phyloP scores from a whole-genome alignment of 2,329 filamentous ascomycete genomes.

The Pezicula rhizophila region DNA sequence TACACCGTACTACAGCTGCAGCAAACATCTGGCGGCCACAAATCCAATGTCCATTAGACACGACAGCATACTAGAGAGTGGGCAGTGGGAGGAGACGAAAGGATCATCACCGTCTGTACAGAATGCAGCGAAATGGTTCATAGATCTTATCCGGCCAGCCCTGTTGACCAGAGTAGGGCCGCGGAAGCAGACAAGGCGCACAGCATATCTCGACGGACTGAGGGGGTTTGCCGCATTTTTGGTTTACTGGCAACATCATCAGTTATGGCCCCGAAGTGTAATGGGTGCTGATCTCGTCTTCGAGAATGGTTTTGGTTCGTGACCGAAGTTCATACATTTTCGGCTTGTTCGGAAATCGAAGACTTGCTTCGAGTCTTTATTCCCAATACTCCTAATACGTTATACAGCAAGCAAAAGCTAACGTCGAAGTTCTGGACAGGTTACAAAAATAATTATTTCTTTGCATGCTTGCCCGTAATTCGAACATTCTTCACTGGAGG shows the following conservation, averaged over 20 bases:
- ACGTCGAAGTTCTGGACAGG: not conserved
- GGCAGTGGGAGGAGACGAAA: constrained; percentile 1
- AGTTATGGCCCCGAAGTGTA: constrained; percentile 21
- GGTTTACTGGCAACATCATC: constrained; percentile 38
- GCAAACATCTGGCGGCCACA: not conserved
- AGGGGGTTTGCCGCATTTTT: constrained; percentile 38
- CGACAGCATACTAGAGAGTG: constrained; percentile 5
- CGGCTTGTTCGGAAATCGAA: too few species aligned
- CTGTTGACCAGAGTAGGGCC: not conserved
- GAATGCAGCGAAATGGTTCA: not conserved
- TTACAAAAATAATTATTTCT: constrained; percentile 24
- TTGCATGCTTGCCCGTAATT: constrained; percentile 48
- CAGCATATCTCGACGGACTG: constrained; percentile 38
- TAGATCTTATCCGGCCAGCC: constrained; percentile 1
- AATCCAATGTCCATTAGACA: not conserved
- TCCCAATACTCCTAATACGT: too few species aligned
- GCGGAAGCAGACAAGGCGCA: constrained; percentile 11
- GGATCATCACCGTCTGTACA: not conserved
- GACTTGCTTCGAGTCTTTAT: too few species aligned
- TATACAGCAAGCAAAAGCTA: too few species aligned
- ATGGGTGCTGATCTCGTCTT: not conserved
- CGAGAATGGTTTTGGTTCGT: constrained; percentile 11
- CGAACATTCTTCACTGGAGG: constrained; percentile 55
- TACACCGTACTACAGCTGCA: not conserved
- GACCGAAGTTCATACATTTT: too few species aligned